Percentiles rank a stretch among this genome's conserved stretches.
Conservation (phyloP, 805 yeast genomes). For the Saccharomycopsis amapae region DNA sequence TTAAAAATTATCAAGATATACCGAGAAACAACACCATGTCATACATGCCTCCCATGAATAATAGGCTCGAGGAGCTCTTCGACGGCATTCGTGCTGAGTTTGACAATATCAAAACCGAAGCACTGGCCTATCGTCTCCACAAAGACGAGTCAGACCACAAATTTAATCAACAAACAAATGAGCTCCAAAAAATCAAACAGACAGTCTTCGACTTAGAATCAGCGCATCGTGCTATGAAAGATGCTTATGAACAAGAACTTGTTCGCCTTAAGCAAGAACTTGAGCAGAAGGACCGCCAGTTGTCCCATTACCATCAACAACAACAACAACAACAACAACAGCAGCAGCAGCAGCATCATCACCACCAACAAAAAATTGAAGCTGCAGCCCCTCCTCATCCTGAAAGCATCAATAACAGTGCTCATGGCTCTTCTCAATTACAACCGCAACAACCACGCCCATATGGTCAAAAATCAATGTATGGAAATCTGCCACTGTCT, state of each 20-base stretch:
- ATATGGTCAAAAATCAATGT: neutral
- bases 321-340: slow-evolving; percentile 23
- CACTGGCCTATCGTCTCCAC: slow-evolving; percentile 70
- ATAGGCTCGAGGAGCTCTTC: slow-evolving; percentile 51
- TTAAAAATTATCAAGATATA: no score
- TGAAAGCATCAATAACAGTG: slow-evolving; percentile 4
- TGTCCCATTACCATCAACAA: slow-evolving; percentile 27
- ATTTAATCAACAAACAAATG: slow-evolving; percentile 84
- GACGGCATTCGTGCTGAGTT: slow-evolving; percentile 92
- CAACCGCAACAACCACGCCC: slow-evolving; percentile 1
- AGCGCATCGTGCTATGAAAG: slow-evolving; percentile 92
- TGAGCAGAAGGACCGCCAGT: slow-evolving; percentile 67
- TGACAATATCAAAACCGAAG: slow-evolving; percentile 76
- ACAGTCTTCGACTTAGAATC: slow-evolving; percentile 89
- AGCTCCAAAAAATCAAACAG: slow-evolving; percentile 88
- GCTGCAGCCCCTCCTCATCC: neutral
- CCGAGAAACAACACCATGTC: slow-evolving; percentile 1
- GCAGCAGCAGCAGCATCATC: slow-evolving; percentile 22
- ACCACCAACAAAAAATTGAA: neutral
- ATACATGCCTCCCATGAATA: neutral
- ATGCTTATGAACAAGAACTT: slow-evolving; percentile 87
- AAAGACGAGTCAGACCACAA: slow-evolving; percentile 89
- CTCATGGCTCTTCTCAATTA: neutral
- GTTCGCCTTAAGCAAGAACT: slow-evolving; percentile 76
- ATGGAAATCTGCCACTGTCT: neutral